A percentile compares a stretch with the other conserved stretches of the same genome.
These are phyloP conservation scores for Lagenidium giganteum DNA, from an alignment of 352 stramenopile species.

Conservation along the genomic window DNA sequence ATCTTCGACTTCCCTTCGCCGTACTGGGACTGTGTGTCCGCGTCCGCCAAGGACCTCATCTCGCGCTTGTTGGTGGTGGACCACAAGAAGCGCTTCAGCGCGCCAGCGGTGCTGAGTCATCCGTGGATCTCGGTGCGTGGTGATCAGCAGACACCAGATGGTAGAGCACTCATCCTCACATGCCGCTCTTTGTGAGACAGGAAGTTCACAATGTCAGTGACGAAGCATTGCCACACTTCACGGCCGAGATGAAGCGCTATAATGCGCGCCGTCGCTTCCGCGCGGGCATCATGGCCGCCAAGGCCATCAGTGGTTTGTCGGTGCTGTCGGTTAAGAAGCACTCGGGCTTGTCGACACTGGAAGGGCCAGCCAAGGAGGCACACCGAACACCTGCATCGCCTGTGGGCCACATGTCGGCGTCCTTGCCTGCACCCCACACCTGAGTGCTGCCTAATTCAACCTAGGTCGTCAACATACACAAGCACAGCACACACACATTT, in stretches of 20 bases:
- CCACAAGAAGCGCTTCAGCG: constrained; percentile 85
- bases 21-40: constrained; percentile 93
- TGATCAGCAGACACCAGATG: too few species aligned
- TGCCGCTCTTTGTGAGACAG: constrained; percentile 4
- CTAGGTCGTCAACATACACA: too few species aligned
- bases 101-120: constrained; percentile 77
- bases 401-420: too few species aligned
- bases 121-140: constrained; percentile 70
- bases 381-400: constrained; percentile 14
- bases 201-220: constrained; percentile 67
- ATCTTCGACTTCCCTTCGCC: constrained; percentile 90
- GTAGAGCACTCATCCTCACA: neutral
- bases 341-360: too few species aligned
- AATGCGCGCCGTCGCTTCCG: constrained; percentile 79
- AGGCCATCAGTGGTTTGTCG: constrained; percentile 48
- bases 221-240: constrained; percentile 82
- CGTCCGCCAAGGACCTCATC: constrained; percentile 92
- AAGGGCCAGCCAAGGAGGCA: constrained; percentile 17
- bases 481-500: neutral
- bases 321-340: constrained; percentile 46
- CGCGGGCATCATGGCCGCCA: constrained; percentile 73
- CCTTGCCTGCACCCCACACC: too few species aligned
- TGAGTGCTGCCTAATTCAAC: too few species aligned
- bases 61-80: constrained; percentile 87
- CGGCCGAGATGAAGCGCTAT: constrained; percentile 87